phyloP scores from a whole-genome alignment of 2,329 filamentous ascomycete species.

The Claviceps fusiformis region DNA sequence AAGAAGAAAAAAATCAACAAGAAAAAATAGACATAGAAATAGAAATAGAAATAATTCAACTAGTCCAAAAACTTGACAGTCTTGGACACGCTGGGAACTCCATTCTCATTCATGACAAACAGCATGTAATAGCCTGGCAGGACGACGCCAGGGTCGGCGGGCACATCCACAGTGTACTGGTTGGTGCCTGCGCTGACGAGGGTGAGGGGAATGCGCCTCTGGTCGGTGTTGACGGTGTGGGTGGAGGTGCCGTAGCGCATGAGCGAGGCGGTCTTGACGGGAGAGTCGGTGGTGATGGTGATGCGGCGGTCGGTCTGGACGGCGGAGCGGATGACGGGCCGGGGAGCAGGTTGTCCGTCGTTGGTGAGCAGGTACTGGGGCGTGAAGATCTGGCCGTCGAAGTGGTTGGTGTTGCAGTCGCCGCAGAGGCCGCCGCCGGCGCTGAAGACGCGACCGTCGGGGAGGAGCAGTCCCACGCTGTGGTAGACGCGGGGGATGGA shows the following conservation, averaged over 20 bases:
- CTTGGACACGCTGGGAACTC: conserved; percentile 32
- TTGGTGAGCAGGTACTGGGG: conserved; percentile 40
- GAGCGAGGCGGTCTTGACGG: conserved; percentile 23
- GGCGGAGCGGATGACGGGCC: conserved; percentile 25
- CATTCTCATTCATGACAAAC: conserved; percentile 32
- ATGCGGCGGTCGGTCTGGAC: conserved; percentile 11
- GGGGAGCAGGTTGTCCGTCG: conserved; percentile 24
- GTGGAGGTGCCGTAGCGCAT: conserved; percentile 36
- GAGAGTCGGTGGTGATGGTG: conserved; percentile 8
- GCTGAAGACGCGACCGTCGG: conserved; percentile 34
- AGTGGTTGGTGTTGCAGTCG: conserved; percentile 33
- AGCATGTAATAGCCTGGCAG: conserved; percentile 41
- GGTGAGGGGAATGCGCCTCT: conserved; percentile 35
- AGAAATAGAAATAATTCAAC: not conserved
- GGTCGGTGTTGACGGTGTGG: conserved; percentile 45
- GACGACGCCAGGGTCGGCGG: conserved; percentile 32
- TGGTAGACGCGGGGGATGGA: conserved; percentile 35
- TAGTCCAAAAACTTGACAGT: conserved; percentile 18
- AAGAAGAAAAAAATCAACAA: not conserved
- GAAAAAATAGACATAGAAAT: not conserved
- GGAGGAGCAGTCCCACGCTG: conserved; percentile 32
- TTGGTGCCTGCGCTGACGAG: conserved; percentile 13
- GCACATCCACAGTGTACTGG: conserved; percentile 27
- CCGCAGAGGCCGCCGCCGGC: conserved; percentile 40
- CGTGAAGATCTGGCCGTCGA: conserved; percentile 39